Evolutionary conservation across 2,329 filamentous ascomycete species (phyloP).

Genomic region (Bipolaris cookei): DNA sequence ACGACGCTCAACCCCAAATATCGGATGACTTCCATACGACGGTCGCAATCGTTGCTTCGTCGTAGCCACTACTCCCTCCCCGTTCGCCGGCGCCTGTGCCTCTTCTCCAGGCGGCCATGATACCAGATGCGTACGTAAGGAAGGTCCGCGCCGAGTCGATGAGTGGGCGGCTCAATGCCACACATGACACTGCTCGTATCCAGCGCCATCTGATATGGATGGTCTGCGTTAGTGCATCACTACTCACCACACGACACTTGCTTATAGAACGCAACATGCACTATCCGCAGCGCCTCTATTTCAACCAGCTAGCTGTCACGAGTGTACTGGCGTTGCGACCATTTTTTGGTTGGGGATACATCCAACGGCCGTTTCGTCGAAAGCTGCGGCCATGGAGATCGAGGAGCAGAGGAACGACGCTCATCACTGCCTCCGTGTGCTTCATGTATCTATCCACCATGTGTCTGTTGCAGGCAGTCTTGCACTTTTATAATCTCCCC

Average conservation of each 20-base stretch:
- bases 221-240: conserved; percentile 19
- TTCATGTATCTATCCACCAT: conserved; percentile 27
- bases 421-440: conserved; percentile 8
- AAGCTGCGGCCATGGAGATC: not conserved
- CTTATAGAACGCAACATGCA: conserved; percentile 34
- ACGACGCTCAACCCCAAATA: not conserved
- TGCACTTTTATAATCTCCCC: conserved; percentile 41
- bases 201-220: conserved; percentile 16
- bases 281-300: conserved; percentile 26
- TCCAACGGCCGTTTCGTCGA: conserved; percentile 1
- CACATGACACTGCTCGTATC: not conserved
- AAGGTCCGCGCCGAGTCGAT: not conserved
- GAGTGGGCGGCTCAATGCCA: not conserved
- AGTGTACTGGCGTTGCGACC: conserved; percentile 1
- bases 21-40: not conserved
- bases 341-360: not conserved
- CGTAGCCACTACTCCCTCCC: not conserved
- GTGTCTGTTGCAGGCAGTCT: conserved; percentile 33
- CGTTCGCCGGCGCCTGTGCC: not conserved
- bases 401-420: conserved; percentile 3
- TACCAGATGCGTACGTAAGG: conserved; percentile 2
- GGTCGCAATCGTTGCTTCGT: not conserved
- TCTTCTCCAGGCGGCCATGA: not conserved
- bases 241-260: conserved; percentile 27
- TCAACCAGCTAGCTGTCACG: conserved; percentile 19